A percentile compares a stretch with the other conserved stretches of the same genome.
Evolutionary conservation across 129 eudicot genomes (phyloP).

Genomic region (Saussurea involucrata): DNA sequence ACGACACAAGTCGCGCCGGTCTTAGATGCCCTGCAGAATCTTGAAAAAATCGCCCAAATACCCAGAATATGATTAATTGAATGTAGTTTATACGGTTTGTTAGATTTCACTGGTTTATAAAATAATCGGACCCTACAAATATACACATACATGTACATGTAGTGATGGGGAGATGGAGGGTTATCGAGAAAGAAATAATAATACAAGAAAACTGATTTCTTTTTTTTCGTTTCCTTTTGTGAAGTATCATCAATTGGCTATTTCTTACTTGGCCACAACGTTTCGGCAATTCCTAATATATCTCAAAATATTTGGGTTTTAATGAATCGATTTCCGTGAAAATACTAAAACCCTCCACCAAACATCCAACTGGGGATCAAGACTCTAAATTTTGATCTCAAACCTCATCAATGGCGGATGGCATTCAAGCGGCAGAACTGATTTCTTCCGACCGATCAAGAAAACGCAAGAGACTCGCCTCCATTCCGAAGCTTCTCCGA

Average conservation of each 20-base stretch:
- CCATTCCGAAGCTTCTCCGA: constrained; percentile 8
- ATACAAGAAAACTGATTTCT: neutral
- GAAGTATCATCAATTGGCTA: neutral
- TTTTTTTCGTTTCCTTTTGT: neutral
- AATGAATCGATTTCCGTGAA: constrained; percentile 6
- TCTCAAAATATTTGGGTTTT: constrained; percentile 21
- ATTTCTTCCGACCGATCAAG: constrained; percentile 14
- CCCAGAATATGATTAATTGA: no score
- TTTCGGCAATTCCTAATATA: constrained; percentile 20
- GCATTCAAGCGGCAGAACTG: constrained; percentile 10
- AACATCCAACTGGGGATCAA: constrained; percentile 29
- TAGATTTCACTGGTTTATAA: no score
- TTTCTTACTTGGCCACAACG: constrained; percentile 41
- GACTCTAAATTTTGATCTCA: neutral
- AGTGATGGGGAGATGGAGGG: neutral
- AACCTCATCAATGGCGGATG: constrained; percentile 37
- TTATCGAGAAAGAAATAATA: neutral
- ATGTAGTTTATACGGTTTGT: no score
- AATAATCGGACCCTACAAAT: no score
- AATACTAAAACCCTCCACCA: constrained; percentile 40
- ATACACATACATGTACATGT: neutral
- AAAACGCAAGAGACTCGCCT: constrained; percentile 21
- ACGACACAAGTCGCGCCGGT: no score
- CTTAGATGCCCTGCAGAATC: no score
- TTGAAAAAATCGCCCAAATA: no score